Evolutionary conservation across 2,329 filamentous ascomycete species (phyloP).

Genomic region (Neocucurbitaria cava): DNA sequence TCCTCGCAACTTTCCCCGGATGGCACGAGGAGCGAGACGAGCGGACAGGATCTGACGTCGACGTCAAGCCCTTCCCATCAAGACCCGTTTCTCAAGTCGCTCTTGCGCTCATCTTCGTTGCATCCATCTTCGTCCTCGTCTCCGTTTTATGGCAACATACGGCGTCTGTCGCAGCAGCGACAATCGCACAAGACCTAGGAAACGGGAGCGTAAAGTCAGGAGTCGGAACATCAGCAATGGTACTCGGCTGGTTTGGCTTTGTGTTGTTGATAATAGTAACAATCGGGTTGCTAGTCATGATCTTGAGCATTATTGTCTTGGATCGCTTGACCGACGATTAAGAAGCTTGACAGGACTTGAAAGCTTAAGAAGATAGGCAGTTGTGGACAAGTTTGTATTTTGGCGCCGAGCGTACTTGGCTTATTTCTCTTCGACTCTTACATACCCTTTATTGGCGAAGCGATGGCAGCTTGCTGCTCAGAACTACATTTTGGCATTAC

Average conservation of each 20-base stretch:
- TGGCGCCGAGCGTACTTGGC: conserved; percentile 36
- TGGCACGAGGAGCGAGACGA: conserved; percentile 93
- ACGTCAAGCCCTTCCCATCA: conserved; percentile 93
- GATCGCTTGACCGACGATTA: conserved; percentile 62
- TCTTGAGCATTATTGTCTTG: conserved; percentile 86
- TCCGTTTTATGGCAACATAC: conserved; percentile 89
- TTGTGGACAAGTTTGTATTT: conserved; percentile 31
- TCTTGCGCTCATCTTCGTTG: conserved; percentile 85
- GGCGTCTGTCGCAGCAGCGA: conserved; percentile 91
- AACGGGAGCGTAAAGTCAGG: conserved; percentile 88
- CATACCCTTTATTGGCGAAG: conserved; percentile 41
- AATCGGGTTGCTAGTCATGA: conserved; percentile 94
- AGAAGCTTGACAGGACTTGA: conserved; percentile 5
- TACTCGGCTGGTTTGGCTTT: conserved; percentile 97
- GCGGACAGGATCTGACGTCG: conserved; percentile 77
- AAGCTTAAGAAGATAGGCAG: conserved; percentile 12
- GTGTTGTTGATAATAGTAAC: conserved; percentile 92
- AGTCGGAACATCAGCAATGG: conserved; percentile 94
- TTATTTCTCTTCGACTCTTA: conserved; percentile 31
- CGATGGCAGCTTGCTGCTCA: conserved; percentile 34
- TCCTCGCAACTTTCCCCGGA: conserved; percentile 94
- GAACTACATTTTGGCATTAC: conserved; percentile 36
- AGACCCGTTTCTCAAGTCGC: conserved; percentile 91
- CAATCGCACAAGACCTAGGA: conserved; percentile 90
- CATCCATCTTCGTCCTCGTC: conserved; percentile 70